Percentiles rank a stretch among this genome's conserved stretches.
phyloP scores from a whole-genome alignment of 768 basidiomycete species.

The Amanita inopinata region DNA sequence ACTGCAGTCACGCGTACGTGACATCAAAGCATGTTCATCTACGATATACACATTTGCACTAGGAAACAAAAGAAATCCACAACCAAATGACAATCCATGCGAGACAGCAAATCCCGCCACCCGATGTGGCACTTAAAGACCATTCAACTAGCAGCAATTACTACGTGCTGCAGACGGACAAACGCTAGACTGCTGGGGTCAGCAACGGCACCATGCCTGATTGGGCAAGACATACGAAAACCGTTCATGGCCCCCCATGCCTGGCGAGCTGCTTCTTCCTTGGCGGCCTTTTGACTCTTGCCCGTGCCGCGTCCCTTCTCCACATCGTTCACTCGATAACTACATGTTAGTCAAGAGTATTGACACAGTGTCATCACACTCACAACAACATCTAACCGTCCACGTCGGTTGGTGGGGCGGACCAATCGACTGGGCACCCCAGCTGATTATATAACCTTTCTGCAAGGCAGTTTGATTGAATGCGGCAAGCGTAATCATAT shows the following conservation, averaged over 20 bases:
- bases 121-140: no score
- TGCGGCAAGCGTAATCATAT: slow-evolving; percentile 30
- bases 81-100: no score
- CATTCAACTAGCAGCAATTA: no score
- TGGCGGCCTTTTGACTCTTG: slow-evolving; percentile 56
- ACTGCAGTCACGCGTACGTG: background rate
- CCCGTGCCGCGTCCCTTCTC: slow-evolving; percentile 41
- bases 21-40: no score
- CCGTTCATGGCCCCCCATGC: slow-evolving; percentile 27
- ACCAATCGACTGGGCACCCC: slow-evolving; percentile 36
- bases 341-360: background rate
- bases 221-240: slow-evolving; percentile 4
- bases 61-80: no score
- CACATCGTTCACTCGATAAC: slow-evolving; percentile 37
- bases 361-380: slow-evolving; percentile 13
- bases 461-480: slow-evolving; percentile 47
- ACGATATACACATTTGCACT: no score
- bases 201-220: no score
- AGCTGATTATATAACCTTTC: slow-evolving; percentile 32
- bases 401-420: slow-evolving; percentile 48
- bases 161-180: no score
- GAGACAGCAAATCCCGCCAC: no score
- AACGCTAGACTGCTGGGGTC: no score
- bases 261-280: slow-evolving; percentile 56
- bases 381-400: slow-evolving; percentile 45